These are phyloP conservation scores for Knufia petricola DNA, from an alignment of 2,329 filamentous ascomycete species.

Conservation along the genomic window DNA sequence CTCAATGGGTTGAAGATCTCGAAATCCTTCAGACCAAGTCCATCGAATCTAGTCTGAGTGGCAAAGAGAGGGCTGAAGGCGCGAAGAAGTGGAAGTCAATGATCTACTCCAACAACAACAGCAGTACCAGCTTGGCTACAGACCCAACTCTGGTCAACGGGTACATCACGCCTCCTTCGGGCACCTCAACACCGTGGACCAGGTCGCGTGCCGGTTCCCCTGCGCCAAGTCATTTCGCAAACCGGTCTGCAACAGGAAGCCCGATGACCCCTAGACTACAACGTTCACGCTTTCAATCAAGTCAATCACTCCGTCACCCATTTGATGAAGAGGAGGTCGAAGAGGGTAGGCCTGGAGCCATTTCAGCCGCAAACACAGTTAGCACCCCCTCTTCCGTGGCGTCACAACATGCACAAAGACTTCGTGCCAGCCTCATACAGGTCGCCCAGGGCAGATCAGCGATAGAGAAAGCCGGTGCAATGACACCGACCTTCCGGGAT, in stretches of 20 bases:
- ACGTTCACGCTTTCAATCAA: too few relatives aligned
- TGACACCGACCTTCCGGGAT: constrained; percentile 41
- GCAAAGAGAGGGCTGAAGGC: constrained; percentile 27
- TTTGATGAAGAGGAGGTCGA: too few relatives aligned
- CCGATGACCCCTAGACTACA: too few relatives aligned
- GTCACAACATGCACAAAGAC: too few relatives aligned
- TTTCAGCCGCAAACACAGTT: constrained; percentile 49
- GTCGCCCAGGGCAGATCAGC: not conserved
- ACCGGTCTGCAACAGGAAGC: too few relatives aligned
- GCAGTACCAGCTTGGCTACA: not conserved
- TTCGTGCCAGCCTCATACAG: not conserved
- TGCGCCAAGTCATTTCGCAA: too few relatives aligned
- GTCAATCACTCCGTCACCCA: too few relatives aligned
- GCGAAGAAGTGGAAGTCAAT: constrained; percentile 35
- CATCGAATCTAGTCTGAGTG: constrained; percentile 30
- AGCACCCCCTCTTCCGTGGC: constrained; percentile 33
- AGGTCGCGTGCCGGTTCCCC: too few relatives aligned
- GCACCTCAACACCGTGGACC: too few relatives aligned
- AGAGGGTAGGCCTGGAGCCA: constrained; percentile 50
- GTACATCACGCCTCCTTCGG: too few relatives aligned
- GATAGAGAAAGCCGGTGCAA: not conserved
- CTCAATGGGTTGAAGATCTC: constrained; percentile 56
- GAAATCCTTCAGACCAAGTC: constrained; percentile 54
- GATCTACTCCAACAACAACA: constrained; percentile 14
- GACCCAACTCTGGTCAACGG: too few relatives aligned